These are phyloP conservation scores for Neopestalotiopsis sp. DNA, from an alignment of 2,329 filamentous ascomycete genomes.

Conservation along the genomic window DNA sequence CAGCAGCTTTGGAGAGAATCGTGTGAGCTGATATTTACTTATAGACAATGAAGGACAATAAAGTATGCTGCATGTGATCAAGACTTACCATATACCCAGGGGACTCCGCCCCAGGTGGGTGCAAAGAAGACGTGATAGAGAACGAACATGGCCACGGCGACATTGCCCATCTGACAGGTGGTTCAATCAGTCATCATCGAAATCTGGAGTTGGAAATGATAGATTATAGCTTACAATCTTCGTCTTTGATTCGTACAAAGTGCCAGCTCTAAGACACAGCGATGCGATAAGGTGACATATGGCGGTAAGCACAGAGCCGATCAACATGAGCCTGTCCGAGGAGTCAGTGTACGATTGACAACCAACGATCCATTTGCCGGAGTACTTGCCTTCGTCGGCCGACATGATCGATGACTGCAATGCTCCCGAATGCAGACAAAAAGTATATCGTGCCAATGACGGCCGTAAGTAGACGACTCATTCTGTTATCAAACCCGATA, in stretches of 20 bases:
- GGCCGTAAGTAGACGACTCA: conserved; percentile 59
- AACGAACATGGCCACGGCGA: conserved; percentile 48
- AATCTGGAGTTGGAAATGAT: background rate
- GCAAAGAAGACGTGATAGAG: conserved; percentile 48
- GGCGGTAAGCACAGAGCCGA: conserved; percentile 40
- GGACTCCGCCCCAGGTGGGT: conserved; percentile 42
- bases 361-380: background rate
- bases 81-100: conserved; percentile 42
- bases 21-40: too few relatives aligned
- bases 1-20: conserved; percentile 29
- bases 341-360: background rate
- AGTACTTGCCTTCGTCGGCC: conserved; percentile 42
- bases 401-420: conserved; percentile 45
- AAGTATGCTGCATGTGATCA: too few relatives aligned
- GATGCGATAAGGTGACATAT: conserved; percentile 44
- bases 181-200: background rate
- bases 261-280: conserved; percentile 36
- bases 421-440: conserved; percentile 39
- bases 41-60: too few relatives aligned
- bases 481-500: conserved; percentile 56
- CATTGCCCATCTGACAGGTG: conserved; percentile 39
- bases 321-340: conserved; percentile 41
- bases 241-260: conserved; percentile 34
- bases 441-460: conserved; percentile 50
- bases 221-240: conserved; percentile 25